Evolutionary conservation across 2,329 filamentous ascomycete species (phyloP), one percentile per base, ranked within the genome.

Genomic region (Hypoxylon sp.): DNA sequence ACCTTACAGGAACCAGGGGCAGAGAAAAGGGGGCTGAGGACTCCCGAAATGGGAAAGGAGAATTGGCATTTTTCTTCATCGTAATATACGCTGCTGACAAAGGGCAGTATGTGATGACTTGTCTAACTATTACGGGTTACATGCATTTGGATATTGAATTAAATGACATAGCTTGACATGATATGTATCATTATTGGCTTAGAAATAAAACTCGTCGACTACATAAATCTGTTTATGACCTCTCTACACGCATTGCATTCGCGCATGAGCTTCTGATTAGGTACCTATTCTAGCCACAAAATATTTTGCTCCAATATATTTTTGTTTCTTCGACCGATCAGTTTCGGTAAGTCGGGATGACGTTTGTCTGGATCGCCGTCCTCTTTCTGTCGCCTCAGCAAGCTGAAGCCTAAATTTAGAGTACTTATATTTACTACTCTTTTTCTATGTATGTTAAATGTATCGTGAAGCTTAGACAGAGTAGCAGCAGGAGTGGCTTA

Each of bases 321-420:
- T 57, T 55, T n/a, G 17, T 46, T 14, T 48, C 36, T 46, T 46
- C 41, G 21, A 51, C 45, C 50, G 43, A 63, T 38, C 30, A 41
- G 21, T 56, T 58, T 58, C 63, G 64, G 56, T 49, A 55, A 21
- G n/a, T 59, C 60, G 64, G 67, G 45, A 67, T 69, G 67, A 67
- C 67, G 67, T 67, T 64, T 62, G 23, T 50, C 53, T 52, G 52
- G 57, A 56, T 66, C 32, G 19, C 30, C 41, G 9, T 30, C 43
- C 57, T 41, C 13, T 45, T 59, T 32, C 43, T 57, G 50, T 61
- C 5, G 41, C 52, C 59, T 60, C 51, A 34, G 51, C 32, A 41
- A 58, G 63, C 28, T 66, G 57, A 60, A 34, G 30, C 46, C 55
- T 61, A 64, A 57, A 46, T 19, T 36, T n/a, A 3, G 28, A 45